A percentile compares a stretch with the other conserved stretches of the same genome.
phyloP scores from a whole-genome alignment of 179 eudicot genomes.

The Spergularia azorica region DNA sequence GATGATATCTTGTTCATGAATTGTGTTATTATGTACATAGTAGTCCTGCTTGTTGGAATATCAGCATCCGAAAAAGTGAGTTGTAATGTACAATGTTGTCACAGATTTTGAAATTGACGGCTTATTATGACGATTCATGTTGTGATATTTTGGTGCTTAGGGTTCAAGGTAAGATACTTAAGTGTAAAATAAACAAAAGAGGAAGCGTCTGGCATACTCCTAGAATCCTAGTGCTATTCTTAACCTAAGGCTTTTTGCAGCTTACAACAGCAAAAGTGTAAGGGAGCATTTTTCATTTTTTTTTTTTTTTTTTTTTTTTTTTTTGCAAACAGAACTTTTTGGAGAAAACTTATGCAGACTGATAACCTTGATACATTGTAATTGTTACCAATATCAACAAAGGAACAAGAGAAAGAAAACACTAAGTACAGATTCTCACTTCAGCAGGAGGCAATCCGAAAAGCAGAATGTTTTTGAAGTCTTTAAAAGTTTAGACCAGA shows the following conservation, averaged over 20 bases:
- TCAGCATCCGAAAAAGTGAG: slow-evolving; percentile 3
- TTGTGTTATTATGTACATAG: slow-evolving; percentile 8
- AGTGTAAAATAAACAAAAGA: slow-evolving; percentile 2
- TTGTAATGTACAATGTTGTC: background rate
- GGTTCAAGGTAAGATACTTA: no score
- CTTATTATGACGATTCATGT: background rate
- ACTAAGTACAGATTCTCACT: slow-evolving; percentile 23
- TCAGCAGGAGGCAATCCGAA: slow-evolving; percentile 23
- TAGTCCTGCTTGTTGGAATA: background rate
- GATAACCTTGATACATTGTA: slow-evolving; percentile 2
- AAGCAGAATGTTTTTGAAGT: slow-evolving; percentile 17
- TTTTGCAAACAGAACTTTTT: background rate
- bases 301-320: background rate
- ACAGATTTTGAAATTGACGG: background rate
- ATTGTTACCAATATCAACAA: background rate
- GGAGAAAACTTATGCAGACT: slow-evolving; percentile 1
- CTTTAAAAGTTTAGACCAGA: background rate
- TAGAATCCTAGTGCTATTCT: slow-evolving; percentile 1
- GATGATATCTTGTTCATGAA: background rate
- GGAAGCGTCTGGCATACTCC: slow-evolving; percentile 7
- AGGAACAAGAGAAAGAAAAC: background rate
- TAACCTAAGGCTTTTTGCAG: background rate
- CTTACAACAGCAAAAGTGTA: slow-evolving; percentile 1
- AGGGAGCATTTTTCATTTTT: slow-evolving; percentile 7
- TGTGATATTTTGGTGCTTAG: background rate